A percentile compares a stretch with the other conserved stretches of the same genome.
phyloP scores from a whole-genome alignment of 805 yeast genomes.

The Barnettozyma siamensis region DNA sequence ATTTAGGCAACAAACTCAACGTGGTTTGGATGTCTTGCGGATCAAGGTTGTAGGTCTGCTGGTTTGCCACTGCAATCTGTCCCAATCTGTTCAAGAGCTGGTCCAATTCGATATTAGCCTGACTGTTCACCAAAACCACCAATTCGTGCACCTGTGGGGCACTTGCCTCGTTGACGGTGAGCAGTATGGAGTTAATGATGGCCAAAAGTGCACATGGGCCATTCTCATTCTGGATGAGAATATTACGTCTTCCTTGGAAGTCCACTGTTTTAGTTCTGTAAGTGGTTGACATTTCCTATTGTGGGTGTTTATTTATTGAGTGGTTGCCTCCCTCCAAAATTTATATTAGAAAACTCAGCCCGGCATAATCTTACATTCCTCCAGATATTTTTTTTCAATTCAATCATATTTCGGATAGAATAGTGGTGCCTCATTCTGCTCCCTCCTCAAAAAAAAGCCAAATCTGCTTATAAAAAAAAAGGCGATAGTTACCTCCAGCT shows the following conservation, averaged over 20 bases:
- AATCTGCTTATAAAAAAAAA: too few species aligned
- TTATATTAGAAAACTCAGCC: not conserved
- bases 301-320: too few species aligned
- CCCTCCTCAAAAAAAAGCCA: too few species aligned
- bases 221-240: conserved; percentile 70
- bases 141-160: conserved; percentile 23
- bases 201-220: conserved; percentile 91
- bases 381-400: too few species aligned
- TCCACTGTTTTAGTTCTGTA: conserved; percentile 19
- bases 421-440: too few species aligned
- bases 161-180: conserved; percentile 35
- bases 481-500: too few species aligned
- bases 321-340: too few species aligned
- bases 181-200: conserved; percentile 59
- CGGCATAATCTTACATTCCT: not conserved
- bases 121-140: conserved; percentile 28
- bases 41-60: conserved; percentile 21
- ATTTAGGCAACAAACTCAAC: conserved; percentile 50
- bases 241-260: conserved; percentile 31
- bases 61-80: conserved; percentile 34
- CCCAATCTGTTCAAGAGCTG: conserved; percentile 47
- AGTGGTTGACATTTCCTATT: not conserved
- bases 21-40: conserved; percentile 36
- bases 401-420: too few species aligned
- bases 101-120: conserved; percentile 29